Evolutionary conservation across 495 filamentous ascomycete species (phyloP).

Genomic region (Alectoria sarmentosa): DNA sequence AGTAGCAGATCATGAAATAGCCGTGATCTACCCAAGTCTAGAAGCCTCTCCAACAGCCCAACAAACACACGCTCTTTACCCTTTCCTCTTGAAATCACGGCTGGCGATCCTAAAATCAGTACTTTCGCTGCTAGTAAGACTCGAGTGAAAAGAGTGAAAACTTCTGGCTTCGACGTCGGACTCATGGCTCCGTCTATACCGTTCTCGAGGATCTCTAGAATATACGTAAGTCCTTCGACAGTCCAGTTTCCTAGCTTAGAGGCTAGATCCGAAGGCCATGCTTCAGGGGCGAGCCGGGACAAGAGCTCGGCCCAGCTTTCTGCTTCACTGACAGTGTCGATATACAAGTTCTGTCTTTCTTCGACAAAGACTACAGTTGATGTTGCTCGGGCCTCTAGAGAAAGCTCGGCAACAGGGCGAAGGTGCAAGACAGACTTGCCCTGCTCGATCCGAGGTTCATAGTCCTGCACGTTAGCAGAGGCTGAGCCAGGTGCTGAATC

Average conservation of each 20-base stretch:
- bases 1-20: conserved; percentile 14
- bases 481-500: neutral
- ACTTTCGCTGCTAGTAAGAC: conserved; percentile 30
- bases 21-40: conserved; percentile 2
- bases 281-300: neutral
- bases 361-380: conserved; percentile 72
- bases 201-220: conserved; percentile 36
- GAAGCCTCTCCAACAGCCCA: conserved; percentile 9
- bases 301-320: conserved; percentile 49
- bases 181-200: conserved; percentile 58
- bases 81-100: neutral
- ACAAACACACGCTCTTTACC: neutral
- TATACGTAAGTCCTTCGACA: conserved; percentile 43
- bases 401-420: conserved; percentile 37
- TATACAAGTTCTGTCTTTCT: conserved; percentile 87
- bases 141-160: conserved; percentile 59
- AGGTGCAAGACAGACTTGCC: conserved; percentile 19
- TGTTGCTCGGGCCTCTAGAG: conserved; percentile 48
- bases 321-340: conserved; percentile 69
- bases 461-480: conserved; percentile 22
- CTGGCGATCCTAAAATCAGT: too few species aligned
- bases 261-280: conserved; percentile 25
- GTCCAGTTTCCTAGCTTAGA: conserved; percentile 46
- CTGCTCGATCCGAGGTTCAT: conserved; percentile 28
- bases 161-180: conserved; percentile 64